Conservation (phyloP, 805 yeast genomes). For the Candida michaelii region DNA sequence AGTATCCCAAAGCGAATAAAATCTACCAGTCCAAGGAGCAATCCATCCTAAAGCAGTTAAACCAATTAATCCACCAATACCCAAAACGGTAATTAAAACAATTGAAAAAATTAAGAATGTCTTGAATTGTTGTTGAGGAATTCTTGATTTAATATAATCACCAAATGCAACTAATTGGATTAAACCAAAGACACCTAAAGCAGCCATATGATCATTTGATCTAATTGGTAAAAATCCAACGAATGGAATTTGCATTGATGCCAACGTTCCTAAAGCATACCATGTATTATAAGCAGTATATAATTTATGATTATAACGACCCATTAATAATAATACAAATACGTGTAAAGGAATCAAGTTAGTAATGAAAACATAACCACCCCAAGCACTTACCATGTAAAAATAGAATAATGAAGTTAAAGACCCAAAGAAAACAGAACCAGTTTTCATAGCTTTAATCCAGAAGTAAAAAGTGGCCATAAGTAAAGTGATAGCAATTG, state of each 20-base stretch:
- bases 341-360: constrained; percentile 95
- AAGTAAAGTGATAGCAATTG: constrained; percentile 92
- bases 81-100: constrained; percentile 54
- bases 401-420: constrained; percentile 87
- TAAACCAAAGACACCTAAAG: constrained; percentile 94
- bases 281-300: constrained; percentile 94
- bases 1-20: constrained; percentile 98
- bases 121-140: constrained; percentile 72
- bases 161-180: constrained; percentile 88
- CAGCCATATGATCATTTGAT: constrained; percentile 98
- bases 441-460: constrained; percentile 91
- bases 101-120: constrained; percentile 64
- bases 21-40: constrained; percentile 99
- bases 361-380: constrained; percentile 98
- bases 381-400: constrained; percentile 99
- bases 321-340: constrained; percentile 88
- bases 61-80: constrained; percentile 68
- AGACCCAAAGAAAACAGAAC: constrained; percentile 82
- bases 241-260: constrained; percentile 98
- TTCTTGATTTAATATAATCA: constrained; percentile 70
- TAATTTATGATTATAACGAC: constrained; percentile 79
- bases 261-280: constrained; percentile 96
- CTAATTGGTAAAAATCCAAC: constrained; percentile 97
- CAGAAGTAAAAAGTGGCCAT: constrained; percentile 95
- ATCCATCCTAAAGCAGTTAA: constrained; percentile 90